Base-by-base conservation (phyloP, 108 stramenopile genomes). In the Nannochloropsis gaditana region DNA sequence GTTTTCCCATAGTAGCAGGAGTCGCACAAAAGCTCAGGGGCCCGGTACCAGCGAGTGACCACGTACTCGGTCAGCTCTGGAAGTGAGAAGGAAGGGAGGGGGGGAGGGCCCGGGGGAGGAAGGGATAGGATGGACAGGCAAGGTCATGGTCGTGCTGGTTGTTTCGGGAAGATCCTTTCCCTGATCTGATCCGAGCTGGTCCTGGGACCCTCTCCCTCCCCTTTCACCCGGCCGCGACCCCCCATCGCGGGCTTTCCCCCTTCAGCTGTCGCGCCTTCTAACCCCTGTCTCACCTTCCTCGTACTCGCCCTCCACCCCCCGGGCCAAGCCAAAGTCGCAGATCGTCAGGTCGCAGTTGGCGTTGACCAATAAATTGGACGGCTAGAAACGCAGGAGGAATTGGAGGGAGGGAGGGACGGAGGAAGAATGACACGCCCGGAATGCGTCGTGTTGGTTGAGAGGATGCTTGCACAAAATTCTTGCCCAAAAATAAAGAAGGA, bases 41-140 rank as follows among this genome's bases (percentile, higher is more conserved):
- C 97, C 41, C 93, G 87, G 85, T 93, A 93, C 93, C 93, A 93
- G 9, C 93, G 84, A 5, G 93, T 93, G 0, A 92, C 93, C 9
- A 93, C 93, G 84, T 93, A 93, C 44, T 92, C 93, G 11, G 93
- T 93, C 84, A 93, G 87, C n/a, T 73, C 59, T 73, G 8, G 59
- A 43, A n/a, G 15, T 1, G 21, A 81, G 9, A 5, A 8, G 8
- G 21, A 86, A n/a, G n/a, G n/a, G n/a, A n/a, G n/a, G n/a, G n/a
- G n/a, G n/a, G n/a, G n/a, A n/a, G n/a, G n/a, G n/a, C n/a, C n/a
- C n/a, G n/a, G n/a, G n/a, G n/a, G n/a, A n/a, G n/a, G n/a, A n/a
- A 73, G 59, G 59, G 0, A 73, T n/a, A 73, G 47, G 47, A 15
- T 2, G 59, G 2, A n/a, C n/a, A 50, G 47, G 47, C 10, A 50